phyloP scores from a whole-genome alignment of 2,329 filamentous ascomycete genomes.

The Fusarium armeniacum region DNA sequence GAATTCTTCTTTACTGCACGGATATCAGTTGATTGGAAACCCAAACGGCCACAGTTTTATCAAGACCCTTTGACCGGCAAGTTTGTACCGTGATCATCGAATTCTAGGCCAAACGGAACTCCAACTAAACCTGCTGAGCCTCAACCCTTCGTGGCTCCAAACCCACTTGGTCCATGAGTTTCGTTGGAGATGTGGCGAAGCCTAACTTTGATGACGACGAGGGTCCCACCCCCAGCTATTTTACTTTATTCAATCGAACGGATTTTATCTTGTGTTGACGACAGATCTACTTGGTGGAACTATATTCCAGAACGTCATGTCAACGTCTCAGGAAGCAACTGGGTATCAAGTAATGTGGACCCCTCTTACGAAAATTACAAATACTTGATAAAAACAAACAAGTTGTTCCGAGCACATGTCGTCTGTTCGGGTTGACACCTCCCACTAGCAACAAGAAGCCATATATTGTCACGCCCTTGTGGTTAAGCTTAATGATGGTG shows the following conservation, averaged over 20 bases:
- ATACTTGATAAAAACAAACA: not conserved
- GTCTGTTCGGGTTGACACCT: not conserved
- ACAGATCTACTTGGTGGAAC: conserved; percentile 9
- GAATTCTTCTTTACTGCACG: conserved; percentile 4
- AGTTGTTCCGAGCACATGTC: not conserved
- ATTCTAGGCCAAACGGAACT: conserved; percentile 16
- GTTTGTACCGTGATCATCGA: conserved; percentile 4
- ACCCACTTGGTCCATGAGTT: conserved; percentile 16
- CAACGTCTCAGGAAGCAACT: not conserved
- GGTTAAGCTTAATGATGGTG: conserved; percentile 9
- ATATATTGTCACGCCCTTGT: not conserved
- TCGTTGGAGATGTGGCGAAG: conserved; percentile 30
- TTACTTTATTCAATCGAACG: not conserved
- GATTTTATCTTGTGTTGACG: conserved; percentile 2
- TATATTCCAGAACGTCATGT: conserved; percentile 24
- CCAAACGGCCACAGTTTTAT: not conserved
- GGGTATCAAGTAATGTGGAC: not conserved
- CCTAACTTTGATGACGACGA: conserved; percentile 27
- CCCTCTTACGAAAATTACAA: conserved; percentile 10
- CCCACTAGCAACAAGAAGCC: not conserved
- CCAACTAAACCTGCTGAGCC: conserved; percentile 32
- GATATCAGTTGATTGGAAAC: not conserved
- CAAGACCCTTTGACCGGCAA: conserved; percentile 4
- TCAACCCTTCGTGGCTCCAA: conserved; percentile 28
- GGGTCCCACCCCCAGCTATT: conserved; percentile 9